A percentile compares a stretch with the other conserved stretches of the same genome.
Conservation (phyloP, 2,329 filamentous ascomycete species). For the Paraphaeosphaeria minitans region DNA sequence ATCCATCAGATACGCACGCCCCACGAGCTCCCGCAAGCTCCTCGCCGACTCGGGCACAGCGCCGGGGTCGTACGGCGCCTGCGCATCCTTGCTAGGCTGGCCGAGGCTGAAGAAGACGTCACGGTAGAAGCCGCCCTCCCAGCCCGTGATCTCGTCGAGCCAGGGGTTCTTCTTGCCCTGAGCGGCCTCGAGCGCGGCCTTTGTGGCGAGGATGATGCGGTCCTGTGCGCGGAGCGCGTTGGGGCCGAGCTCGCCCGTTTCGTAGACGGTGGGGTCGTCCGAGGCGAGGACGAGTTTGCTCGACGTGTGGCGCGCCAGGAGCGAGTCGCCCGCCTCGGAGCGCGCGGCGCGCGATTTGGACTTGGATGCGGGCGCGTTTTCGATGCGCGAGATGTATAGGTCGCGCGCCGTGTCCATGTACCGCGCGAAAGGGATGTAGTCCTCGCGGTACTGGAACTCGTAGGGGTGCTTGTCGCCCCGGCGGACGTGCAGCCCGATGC, state of each 20-base stretch:
- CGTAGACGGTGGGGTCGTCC: conserved; percentile 79
- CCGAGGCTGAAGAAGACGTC: conserved; percentile 83
- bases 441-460: conserved; percentile 75
- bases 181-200: conserved; percentile 54
- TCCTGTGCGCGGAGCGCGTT: conserved; percentile 68
- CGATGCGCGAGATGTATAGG: conserved; percentile 56
- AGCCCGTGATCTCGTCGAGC: conserved; percentile 77
- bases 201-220: conserved; percentile 75
- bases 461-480: conserved; percentile 78
- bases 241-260: conserved; percentile 65
- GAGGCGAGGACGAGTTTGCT: conserved; percentile 70
- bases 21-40: conserved; percentile 73
- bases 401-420: conserved; percentile 67
- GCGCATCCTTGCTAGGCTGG: conserved; percentile 36
- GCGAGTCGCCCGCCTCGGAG: no score
- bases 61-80: conserved; percentile 24
- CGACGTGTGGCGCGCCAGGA: conserved; percentile 34
- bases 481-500: conserved; percentile 78
- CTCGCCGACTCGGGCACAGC: conserved; percentile 57
- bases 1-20: conserved; percentile 81
- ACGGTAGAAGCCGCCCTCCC: conserved; percentile 86
- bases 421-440: conserved; percentile 75
- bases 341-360: no score
- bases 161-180: conserved; percentile 55
- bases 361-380: conserved; percentile 25